Conservation (phyloP, 257 asterid genomes). For the Solanum ahanhuiri region DNA sequence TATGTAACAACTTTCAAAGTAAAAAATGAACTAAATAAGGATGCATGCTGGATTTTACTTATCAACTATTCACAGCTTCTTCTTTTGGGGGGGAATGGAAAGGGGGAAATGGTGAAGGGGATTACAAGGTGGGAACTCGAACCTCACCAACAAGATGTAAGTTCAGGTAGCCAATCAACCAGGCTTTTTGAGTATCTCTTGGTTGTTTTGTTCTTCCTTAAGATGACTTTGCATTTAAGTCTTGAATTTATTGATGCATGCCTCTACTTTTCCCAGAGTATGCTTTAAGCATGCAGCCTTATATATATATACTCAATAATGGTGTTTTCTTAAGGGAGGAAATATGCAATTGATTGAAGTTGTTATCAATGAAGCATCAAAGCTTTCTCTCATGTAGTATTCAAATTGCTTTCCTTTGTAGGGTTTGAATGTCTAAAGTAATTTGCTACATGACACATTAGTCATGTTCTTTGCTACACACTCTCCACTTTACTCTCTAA, state of each 20-base stretch:
- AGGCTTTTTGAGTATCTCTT: neutral
- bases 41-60: too few relatives aligned
- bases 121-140: neutral
- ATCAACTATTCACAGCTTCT: neutral
- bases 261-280: neutral
- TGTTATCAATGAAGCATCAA: neutral
- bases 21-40: neutral
- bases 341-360: neutral
- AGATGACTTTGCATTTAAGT: neutral
- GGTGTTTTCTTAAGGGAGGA: neutral
- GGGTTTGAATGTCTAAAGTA: slow-evolving; percentile 84
- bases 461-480: slow-evolving; percentile 71
- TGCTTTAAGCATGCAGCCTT: neutral
- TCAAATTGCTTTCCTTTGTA: slow-evolving; percentile 11
- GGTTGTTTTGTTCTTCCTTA: neutral
- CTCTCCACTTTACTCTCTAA: slow-evolving; percentile 20
- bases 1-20: neutral
- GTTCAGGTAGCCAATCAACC: neutral
- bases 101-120: neutral
- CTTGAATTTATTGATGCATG: neutral
- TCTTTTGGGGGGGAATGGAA: neutral
- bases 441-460: slow-evolving; percentile 66
- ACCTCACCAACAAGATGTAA: neutral
- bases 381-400: neutral
- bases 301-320: neutral